phyloP scores from a whole-genome alignment of 2,329 filamentous ascomycete species.

The Hypoxylon sp. region DNA sequence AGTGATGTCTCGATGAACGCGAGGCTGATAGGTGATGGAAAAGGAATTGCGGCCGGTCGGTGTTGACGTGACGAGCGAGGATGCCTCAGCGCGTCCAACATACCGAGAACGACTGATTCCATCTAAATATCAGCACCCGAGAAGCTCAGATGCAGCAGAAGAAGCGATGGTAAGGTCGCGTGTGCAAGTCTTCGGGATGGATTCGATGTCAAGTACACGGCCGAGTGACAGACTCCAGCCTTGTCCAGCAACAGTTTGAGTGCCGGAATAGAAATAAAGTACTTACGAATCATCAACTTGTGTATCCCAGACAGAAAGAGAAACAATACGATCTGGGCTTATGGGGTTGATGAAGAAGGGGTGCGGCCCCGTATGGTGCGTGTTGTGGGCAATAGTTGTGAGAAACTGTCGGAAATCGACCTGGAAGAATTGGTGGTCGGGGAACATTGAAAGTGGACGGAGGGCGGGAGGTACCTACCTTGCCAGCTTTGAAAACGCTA shows the following conservation, averaged over 20 bases:
- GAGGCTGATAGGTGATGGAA: constrained; percentile 63
- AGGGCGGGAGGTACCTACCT: constrained; percentile 47
- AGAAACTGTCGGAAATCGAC: constrained; percentile 54
- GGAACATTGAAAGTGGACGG: constrained; percentile 49
- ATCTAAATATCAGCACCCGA: constrained; percentile 48
- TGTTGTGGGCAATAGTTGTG: constrained; percentile 50
- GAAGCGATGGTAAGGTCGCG: constrained; percentile 51
- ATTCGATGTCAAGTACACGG: constrained; percentile 52
- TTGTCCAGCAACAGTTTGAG: constrained; percentile 46
- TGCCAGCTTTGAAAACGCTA: constrained; percentile 41
- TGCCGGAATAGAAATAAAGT: constrained; percentile 41
- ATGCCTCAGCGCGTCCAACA: constrained; percentile 46
- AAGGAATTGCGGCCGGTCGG: constrained; percentile 58
- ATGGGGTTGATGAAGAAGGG: constrained; percentile 47
- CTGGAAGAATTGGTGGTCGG: constrained; percentile 51
- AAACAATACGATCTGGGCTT: constrained; percentile 38
- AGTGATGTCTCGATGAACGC: constrained; percentile 62
- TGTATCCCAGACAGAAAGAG: constrained; percentile 40
- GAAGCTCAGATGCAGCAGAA: constrained; percentile 48
- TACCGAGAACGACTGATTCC: constrained; percentile 49
- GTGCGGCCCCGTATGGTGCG: constrained; percentile 50
- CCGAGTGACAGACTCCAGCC: constrained; percentile 50
- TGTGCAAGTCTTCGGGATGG: constrained; percentile 51
- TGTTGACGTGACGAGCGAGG: constrained; percentile 40
- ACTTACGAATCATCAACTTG: constrained; percentile 57